phyloP scores from a whole-genome alignment of 345 rosid species.

The Excoecaria cochinchinensis region DNA sequence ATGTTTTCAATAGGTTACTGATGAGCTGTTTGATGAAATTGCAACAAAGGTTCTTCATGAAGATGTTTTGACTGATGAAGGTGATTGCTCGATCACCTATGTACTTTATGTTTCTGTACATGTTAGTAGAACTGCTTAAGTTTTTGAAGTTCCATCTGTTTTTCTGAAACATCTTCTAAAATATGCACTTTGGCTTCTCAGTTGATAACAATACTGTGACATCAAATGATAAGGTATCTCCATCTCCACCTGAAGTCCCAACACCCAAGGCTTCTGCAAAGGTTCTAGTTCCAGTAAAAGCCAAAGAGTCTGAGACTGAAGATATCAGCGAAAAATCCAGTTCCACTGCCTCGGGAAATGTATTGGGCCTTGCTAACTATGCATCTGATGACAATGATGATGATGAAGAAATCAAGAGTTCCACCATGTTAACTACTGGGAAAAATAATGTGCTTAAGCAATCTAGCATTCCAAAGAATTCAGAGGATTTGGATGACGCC shows the following conservation, averaged over 20 bases:
- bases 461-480: constrained; percentile 34
- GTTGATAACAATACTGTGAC: constrained; percentile 35
- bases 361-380: constrained; percentile 92
- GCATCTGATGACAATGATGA: constrained; percentile 78
- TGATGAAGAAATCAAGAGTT: constrained; percentile 52
- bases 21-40: constrained; percentile 93
- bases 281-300: constrained; percentile 46
- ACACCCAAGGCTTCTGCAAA: constrained; percentile 52
- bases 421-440: constrained; percentile 30
- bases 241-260: constrained; percentile 38
- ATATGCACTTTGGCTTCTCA: constrained; percentile 30
- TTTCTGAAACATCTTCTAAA: constrained; percentile 1
- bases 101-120: background rate
- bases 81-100: constrained; percentile 36
- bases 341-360: constrained; percentile 62
- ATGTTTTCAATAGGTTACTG: constrained; percentile 69
- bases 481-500: constrained; percentile 28
- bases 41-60: constrained; percentile 84
- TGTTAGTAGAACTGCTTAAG: constrained; percentile 18
- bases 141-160: background rate
- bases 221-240: constrained; percentile 40
- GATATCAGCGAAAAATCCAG: constrained; percentile 49
- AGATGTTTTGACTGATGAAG: constrained; percentile 58
- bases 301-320: constrained; percentile 35
- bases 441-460: constrained; percentile 32